phyloP scores from a whole-genome alignment of 1,284 basidiomycete species.

The Cryptococcus sp. region DNA sequence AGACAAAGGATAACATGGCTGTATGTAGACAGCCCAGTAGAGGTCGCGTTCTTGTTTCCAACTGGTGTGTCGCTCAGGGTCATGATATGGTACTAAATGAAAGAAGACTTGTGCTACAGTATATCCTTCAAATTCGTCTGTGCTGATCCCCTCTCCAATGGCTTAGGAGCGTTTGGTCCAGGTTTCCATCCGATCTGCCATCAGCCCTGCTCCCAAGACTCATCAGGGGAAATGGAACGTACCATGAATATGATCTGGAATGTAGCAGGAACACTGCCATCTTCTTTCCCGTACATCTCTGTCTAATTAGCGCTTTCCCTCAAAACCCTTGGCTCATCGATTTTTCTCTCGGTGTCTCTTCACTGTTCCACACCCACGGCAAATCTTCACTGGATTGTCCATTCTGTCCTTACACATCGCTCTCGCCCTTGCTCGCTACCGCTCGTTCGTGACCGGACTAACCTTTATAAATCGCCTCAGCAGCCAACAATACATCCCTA shows the following conservation, averaged over 20 bases:
- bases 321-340: too few relatives aligned
- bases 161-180: slow-evolving; percentile 73
- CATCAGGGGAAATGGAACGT: slow-evolving; percentile 25
- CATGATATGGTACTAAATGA: too few relatives aligned
- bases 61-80: too few relatives aligned
- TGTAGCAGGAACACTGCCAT: slow-evolving; percentile 85
- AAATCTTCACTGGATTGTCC: too few relatives aligned
- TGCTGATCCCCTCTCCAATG: slow-evolving; percentile 78
- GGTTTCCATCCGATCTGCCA: slow-evolving; percentile 97
- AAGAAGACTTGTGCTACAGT: slow-evolving; percentile 55
- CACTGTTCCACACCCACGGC: too few relatives aligned
- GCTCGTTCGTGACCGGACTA: slow-evolving; percentile 1
- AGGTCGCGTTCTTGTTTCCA: too few relatives aligned
- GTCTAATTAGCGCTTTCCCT: slow-evolving; percentile 42
- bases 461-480: slow-evolving; percentile 92
- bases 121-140: slow-evolving; percentile 77
- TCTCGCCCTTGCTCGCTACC: background rate
- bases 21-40: too few relatives aligned
- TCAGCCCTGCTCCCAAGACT: background rate
- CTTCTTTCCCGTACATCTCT: slow-evolving; percentile 81
- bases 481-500: slow-evolving; percentile 84
- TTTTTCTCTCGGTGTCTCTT: too few relatives aligned
- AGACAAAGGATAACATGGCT: too few relatives aligned
- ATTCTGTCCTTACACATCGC: too few relatives aligned
- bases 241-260: slow-evolving; percentile 96